These are phyloP conservation scores for Moricandia arvensis DNA, from an alignment of 345 rosid species.

Conservation along the genomic window DNA sequence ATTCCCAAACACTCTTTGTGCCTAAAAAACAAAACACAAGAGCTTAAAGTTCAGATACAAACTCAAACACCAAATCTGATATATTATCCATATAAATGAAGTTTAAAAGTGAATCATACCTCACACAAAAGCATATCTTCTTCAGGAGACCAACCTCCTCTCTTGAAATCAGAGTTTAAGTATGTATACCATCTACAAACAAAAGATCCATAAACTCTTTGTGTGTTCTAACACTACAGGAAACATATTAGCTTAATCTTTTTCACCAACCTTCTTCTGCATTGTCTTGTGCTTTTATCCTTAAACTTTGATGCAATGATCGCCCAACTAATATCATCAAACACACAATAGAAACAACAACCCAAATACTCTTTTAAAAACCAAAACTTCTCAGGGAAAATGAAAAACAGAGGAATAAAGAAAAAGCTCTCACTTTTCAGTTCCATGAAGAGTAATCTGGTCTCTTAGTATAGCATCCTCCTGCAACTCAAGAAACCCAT, in stretches of 20 bases:
- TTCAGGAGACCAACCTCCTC: constrained; percentile 98
- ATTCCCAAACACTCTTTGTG: constrained; percentile 86
- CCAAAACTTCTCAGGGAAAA: background rate
- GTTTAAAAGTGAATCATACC: constrained; percentile 42
- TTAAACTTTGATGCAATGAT: constrained; percentile 88
- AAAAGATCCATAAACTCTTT: background rate
- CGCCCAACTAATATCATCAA: constrained; percentile 66
- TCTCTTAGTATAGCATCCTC: constrained; percentile 87
- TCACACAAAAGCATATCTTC: constrained; percentile 92
- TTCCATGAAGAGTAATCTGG: constrained; percentile 82
- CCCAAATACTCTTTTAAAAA: background rate
- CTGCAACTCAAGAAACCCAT: constrained; percentile 51
- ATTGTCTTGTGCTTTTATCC: constrained; percentile 95
- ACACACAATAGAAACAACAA: constrained; percentile 3
- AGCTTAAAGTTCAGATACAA: background rate
- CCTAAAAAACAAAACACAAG: constrained; percentile 43
- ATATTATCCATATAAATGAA: constrained; percentile 10
- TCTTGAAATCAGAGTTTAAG: constrained; percentile 91
- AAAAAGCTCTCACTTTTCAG: constrained; percentile 62
- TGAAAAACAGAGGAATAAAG: background rate
- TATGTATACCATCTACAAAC: constrained; percentile 88
- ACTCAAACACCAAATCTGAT: constrained; percentile 4
- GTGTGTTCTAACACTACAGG: background rate
- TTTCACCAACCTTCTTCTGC: constrained; percentile 79
- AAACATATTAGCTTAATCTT: background rate